Evolutionary conservation across 108 stramenopile genomes (phyloP).

Genomic region (Cyclotella sp.): DNA sequence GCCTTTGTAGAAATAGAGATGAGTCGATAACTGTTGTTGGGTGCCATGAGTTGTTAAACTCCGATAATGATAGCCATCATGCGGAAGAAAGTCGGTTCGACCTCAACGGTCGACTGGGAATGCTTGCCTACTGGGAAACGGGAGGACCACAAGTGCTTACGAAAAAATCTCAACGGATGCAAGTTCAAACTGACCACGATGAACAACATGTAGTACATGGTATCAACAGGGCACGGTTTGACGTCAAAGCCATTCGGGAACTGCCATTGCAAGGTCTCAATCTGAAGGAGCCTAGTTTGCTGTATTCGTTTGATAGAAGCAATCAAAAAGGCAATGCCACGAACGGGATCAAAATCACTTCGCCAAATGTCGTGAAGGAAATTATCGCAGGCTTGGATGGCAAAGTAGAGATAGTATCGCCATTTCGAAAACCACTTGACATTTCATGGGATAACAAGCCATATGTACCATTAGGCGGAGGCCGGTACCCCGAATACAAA

Average conservation of each 20-base stretch:
- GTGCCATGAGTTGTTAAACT: slow-evolving; percentile 9
- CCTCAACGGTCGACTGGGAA: slow-evolving; percentile 39
- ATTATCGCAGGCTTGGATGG: slow-evolving; percentile 27
- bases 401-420: slow-evolving; percentile 11
- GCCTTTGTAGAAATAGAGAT: background rate
- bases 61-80: background rate
- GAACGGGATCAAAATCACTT: slow-evolving; percentile 7
- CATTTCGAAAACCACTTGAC: background rate
- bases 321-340: background rate
- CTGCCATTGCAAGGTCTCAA: slow-evolving; percentile 33
- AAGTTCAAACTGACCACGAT: slow-evolving; percentile 29
- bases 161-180: slow-evolving; percentile 24
- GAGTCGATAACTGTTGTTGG: slow-evolving; percentile 22
- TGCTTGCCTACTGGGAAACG: slow-evolving; percentile 51
- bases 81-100: slow-evolving; percentile 12
- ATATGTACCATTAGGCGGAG: slow-evolving; percentile 48
- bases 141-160: slow-evolving; percentile 20
- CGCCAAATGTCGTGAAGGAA: slow-evolving; percentile 13
- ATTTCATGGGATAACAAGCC: slow-evolving; percentile 4
- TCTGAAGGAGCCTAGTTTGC: slow-evolving; percentile 35
- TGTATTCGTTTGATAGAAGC: slow-evolving; percentile 44
- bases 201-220: slow-evolving; percentile 45
- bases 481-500: slow-evolving; percentile 44
- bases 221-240: slow-evolving; percentile 32
- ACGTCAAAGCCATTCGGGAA: slow-evolving; percentile 34